Base-by-base conservation (phyloP, 768 basidiomycete genomes). In the Suillus lakei region DNA sequence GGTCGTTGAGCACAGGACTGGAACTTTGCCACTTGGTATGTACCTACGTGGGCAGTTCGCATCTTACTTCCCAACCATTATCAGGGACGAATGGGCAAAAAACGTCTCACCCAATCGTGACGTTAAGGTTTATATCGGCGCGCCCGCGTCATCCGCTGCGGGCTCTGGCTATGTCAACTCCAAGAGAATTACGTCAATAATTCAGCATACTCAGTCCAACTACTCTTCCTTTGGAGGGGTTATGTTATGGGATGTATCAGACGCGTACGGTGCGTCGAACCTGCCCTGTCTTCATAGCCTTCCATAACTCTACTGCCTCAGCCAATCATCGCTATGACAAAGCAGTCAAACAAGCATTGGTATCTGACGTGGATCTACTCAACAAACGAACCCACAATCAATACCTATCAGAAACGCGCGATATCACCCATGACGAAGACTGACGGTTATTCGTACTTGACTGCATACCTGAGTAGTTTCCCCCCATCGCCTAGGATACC, bases 291-390 rank as follows among this genome's bases (percentile, higher is more conserved):
- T 63, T 53, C 18, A 2, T 12, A 21, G 9, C 10, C 30, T 21
- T 12, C 51, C 5, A 32, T 53, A 53, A 53, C 21, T 53, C 9
- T 9, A 53, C 30, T 53, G 4, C 51, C 15, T 12, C 61, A 81
- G 90, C 80, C 34, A 91, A 91, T 71, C 76, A 79, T 65, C 84
- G 87, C 34, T 91, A 84, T 68, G 89, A 90, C 69, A 72, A 81
- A 18, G 85, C 83, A 9, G 85, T 90, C 66, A 91, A 91, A 77
- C 82, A 84, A 63, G 82, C 85, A 32, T 79, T 83, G 63, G 74
- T 4, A 51, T 28, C 28, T 28, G 26, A 28, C 15, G 15, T 28
- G 48, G 15, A 15, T 50, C 26, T 50, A 26, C 15, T 28, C 48
- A 50, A 50, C 26, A 28, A 26, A 50, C 48, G 13, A 50, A 50